Conservation (phyloP, 1,284 basidiomycete species). For the Ceratobasidium sp. region DNA sequence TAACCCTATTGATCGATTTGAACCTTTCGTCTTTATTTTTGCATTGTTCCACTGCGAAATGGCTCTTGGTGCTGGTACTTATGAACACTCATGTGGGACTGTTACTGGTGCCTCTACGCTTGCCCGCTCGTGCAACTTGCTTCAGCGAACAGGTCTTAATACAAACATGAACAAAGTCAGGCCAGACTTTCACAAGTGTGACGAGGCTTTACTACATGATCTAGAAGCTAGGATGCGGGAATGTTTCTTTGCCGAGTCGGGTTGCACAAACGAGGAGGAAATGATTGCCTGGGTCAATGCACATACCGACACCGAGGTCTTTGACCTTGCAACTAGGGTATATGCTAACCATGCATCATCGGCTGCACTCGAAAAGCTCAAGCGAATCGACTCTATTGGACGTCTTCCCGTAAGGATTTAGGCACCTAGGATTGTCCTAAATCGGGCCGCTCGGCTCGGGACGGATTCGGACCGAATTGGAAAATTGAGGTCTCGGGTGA, state of each 20-base stretch:
- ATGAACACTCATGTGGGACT: not conserved
- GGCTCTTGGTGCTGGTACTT: not conserved
- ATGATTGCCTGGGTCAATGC: not conserved
- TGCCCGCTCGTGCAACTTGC: not conserved
- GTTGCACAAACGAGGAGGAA: not conserved
- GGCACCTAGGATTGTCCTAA: not conserved
- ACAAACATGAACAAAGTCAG: not conserved
- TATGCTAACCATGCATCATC: not conserved
- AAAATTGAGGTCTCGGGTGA: slow-evolving; percentile 26
- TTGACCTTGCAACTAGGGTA: not conserved
- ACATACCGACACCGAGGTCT: not conserved
- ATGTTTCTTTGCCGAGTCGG: not conserved
- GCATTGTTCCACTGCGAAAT: not conserved
- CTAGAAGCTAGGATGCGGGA: not conserved
- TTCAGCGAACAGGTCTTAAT: not conserved
- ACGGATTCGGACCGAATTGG: slow-evolving; percentile 13
- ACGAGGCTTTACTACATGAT: not conserved
- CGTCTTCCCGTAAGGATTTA: not conserved
- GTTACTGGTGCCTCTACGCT: not conserved
- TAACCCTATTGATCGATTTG: not conserved
- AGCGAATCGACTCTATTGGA: too few species aligned
- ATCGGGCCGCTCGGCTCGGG: not conserved
- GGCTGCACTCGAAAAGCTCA: too few species aligned
- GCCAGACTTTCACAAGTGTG: not conserved
- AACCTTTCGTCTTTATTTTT: not conserved